Evolutionary conservation across 177 flowering plant species (phyloP), one percentile per base, ranked within the genome.

Genomic region (Telopea speciosissima): DNA sequence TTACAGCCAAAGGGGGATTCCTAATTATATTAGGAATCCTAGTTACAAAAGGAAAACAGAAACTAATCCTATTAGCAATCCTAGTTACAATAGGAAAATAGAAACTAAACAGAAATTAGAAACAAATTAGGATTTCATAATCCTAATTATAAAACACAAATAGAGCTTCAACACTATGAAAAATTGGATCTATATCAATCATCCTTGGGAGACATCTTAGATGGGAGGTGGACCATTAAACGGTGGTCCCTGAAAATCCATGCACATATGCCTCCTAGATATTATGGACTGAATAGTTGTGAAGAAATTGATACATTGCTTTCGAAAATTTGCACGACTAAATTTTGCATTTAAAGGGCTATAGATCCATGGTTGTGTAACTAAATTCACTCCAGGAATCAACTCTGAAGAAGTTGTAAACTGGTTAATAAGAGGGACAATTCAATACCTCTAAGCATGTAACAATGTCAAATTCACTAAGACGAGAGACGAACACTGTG

Each of bases 361-460:
- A 24, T 17, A 24, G 58, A 23, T 3, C 5, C 60, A 36, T 19
- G 17, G 6, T 58, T 24, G 61, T 3, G n/a, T 54, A 24, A 23
- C 21, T 58, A 11, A 49, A 49, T 31, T 49, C 23, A n/a, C 40
- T 70, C 21, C 26, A 62, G 49, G n/a, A 45, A 63, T 52, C 52
- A 71, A 67, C 14, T 31, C 22, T n/a, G 14, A 21, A 60, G n/a
- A 24, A 1, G 21, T 54, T 24, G 12, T 22, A 58, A 31, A 24
- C 26, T 65, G 62, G 58, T 4, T 14, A 8, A 1, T 61, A 49
- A 67, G 67, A 69, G 68, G 59, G 64, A 21, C n/a, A 74, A 22
- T 17, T 40, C 12, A 71, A 58, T 84, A 95, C 99, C 97, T 95
- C 99, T 70, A 95, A 80, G 81, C 99, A 95, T 76, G 97, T 90